Percentiles rank a stretch among this genome's conserved stretches.
Conservation (phyloP, 805 yeast species). For the Zygosaccharomyces rouxii region DNA sequence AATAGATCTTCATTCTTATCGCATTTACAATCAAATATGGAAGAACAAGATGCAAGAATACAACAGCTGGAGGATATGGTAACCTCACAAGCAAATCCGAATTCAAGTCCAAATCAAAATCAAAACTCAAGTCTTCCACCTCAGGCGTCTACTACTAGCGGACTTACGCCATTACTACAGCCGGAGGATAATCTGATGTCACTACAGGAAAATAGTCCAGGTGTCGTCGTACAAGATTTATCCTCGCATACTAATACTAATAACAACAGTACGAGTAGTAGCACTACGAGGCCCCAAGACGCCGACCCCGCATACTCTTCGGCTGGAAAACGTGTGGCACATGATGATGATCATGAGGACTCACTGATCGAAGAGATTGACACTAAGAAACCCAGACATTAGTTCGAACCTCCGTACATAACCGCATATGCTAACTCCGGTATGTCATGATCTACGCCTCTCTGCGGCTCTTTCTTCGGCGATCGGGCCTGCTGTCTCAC, state of each 20-base stretch:
- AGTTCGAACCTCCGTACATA: neutral
- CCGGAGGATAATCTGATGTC: slow-evolving; percentile 12
- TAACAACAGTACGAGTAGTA: neutral
- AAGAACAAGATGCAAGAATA: slow-evolving; percentile 31
- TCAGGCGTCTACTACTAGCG: slow-evolving; percentile 2
- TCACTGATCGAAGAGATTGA: slow-evolving; percentile 13
- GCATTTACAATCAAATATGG: slow-evolving; percentile 29
- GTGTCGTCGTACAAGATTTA: slow-evolving; percentile 8
- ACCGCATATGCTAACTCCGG: neutral
- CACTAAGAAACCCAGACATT: slow-evolving; percentile 6
- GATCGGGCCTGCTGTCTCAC: too few species aligned
- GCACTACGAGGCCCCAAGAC: neutral
- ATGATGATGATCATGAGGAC: slow-evolving; percentile 1
- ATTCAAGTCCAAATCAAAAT: neutral
- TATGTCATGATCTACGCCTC: neutral
- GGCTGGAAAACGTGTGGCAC: neutral
- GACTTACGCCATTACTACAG: slow-evolving; percentile 13
- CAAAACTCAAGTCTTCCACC: neutral
- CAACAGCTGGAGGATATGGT: slow-evolving; percentile 34
- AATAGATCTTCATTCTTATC: slow-evolving; percentile 15
- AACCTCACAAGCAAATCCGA: slow-evolving; percentile 2
- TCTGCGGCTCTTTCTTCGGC: neutral
- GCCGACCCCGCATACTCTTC: neutral
- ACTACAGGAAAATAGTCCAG: slow-evolving; percentile 11
- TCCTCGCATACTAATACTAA: neutral